Conservation (phyloP, 2,329 filamentous ascomycete genomes). For the Botryosphaeria agaves region DNA sequence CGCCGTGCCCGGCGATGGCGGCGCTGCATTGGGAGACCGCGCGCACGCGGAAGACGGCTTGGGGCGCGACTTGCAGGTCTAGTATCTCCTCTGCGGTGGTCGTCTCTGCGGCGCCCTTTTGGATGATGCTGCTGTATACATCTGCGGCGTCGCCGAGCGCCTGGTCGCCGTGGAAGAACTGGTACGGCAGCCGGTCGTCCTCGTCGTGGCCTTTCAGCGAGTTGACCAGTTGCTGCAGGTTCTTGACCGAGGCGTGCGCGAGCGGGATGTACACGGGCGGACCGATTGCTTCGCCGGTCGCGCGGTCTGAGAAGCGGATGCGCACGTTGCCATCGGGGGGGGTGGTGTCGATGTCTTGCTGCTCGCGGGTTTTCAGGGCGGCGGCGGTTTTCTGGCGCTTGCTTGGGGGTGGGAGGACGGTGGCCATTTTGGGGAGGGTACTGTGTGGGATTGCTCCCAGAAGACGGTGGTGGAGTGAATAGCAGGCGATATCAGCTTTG, state of each 20-base stretch:
- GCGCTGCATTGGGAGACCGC: slow-evolving; percentile 81
- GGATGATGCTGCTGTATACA: slow-evolving; percentile 21
- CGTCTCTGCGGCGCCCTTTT: slow-evolving; percentile 24
- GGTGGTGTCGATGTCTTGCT: slow-evolving; percentile 53
- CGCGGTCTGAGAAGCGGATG: slow-evolving; percentile 78
- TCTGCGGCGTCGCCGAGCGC: slow-evolving; percentile 28
- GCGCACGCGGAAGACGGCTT: slow-evolving; percentile 87
- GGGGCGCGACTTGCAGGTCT: slow-evolving; percentile 52
- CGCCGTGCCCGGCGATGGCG: slow-evolving; percentile 76
- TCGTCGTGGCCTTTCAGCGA: slow-evolving; percentile 53
- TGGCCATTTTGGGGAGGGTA: slow-evolving; percentile 57
- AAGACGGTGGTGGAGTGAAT: no score
- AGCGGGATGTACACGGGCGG: slow-evolving; percentile 61
- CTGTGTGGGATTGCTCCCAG: no score
- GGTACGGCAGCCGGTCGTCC: slow-evolving; percentile 46
- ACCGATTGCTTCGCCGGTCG: slow-evolving; percentile 47
- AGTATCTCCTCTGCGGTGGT: slow-evolving; percentile 41
- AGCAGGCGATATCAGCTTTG: no score
- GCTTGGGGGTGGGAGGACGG: slow-evolving; percentile 63
- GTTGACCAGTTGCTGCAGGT: slow-evolving; percentile 75
- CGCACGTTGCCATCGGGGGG: slow-evolving; percentile 61
- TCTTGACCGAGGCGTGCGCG: slow-evolving; percentile 73
- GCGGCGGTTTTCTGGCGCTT: slow-evolving; percentile 72
- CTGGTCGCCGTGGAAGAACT: slow-evolving; percentile 39
- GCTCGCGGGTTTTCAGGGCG: slow-evolving; percentile 51